phyloP scores from a whole-genome alignment of 768 basidiomycete species.

The Suillus lakei region DNA sequence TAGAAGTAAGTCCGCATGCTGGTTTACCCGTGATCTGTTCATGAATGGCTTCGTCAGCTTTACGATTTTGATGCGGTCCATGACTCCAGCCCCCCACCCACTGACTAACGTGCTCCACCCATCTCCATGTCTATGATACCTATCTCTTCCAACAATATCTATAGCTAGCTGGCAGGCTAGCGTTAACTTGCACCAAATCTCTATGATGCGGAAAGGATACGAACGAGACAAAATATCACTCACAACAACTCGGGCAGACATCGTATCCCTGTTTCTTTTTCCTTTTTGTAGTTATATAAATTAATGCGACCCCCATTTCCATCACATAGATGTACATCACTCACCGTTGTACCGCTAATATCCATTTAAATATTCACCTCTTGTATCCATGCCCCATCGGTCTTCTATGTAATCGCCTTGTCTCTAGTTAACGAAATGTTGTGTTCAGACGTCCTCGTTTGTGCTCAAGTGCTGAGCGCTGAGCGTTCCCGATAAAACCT shows the following conservation, averaged over 20 bases:
- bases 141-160: background rate
- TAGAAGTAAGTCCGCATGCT: conserved; percentile 18
- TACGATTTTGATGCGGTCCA: background rate
- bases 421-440: background rate
- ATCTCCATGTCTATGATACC: background rate
- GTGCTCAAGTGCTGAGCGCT: background rate
- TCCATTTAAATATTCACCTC: background rate
- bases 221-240: conserved; percentile 17
- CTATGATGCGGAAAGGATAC: conserved; percentile 7
- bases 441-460: background rate
- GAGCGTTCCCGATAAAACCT: background rate
- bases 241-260: background rate
- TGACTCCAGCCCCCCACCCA: background rate
- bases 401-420: conserved; percentile 10
- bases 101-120: conserved; percentile 1
- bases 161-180: conserved; percentile 1
- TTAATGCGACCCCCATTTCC: conserved; percentile 5
- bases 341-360: conserved; percentile 2
- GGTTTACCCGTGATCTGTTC: conserved; percentile 14
- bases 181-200: conserved; percentile 9
- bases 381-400: conserved; percentile 12
- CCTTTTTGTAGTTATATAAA: background rate
- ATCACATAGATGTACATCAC: conserved; percentile 4
- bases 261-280: background rate
- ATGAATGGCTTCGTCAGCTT: conserved; percentile 10